phyloP scores from a whole-genome alignment of 2,329 filamentous ascomycete species.

The Clathrospora elynae region DNA sequence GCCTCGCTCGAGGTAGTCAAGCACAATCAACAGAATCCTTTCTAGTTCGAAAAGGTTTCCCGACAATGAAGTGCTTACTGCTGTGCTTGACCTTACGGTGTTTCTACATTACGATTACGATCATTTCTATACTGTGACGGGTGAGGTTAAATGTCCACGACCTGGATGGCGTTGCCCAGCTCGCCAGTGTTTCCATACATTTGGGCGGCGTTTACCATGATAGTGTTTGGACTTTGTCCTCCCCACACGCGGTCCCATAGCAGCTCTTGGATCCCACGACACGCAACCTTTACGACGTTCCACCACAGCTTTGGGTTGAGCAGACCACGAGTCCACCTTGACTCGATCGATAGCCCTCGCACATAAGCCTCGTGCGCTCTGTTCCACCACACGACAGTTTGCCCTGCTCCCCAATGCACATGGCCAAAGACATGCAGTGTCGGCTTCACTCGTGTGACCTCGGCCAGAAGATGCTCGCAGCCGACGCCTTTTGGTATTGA shows the following conservation, averaged over 20 bases:
- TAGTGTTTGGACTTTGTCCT: conserved; percentile 55
- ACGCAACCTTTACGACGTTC: conserved; percentile 57
- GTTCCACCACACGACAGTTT: conserved; percentile 74
- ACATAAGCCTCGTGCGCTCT: conserved; percentile 74
- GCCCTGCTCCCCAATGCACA: conserved; percentile 76
- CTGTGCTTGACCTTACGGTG: conserved; percentile 32
- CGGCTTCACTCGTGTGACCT: conserved; percentile 76
- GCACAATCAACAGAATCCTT: conserved; percentile 48
- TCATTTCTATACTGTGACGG: conserved; percentile 27
- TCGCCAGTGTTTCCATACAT: conserved; percentile 56
- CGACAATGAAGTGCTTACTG: conserved; percentile 39
- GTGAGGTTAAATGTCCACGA: conserved; percentile 47
- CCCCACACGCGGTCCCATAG: conserved; percentile 66
- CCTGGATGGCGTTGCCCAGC: conserved; percentile 54
- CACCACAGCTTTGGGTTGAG: conserved; percentile 55
- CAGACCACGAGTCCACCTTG: conserved; percentile 46
- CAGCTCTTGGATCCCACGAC: conserved; percentile 61
- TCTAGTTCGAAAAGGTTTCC: conserved; percentile 43
- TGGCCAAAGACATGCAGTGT: conserved; percentile 84
- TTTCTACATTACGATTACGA: conserved; percentile 37
- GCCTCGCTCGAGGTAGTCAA: conserved; percentile 40
- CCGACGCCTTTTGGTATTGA: conserved; percentile 66
- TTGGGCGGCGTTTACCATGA: conserved; percentile 67
- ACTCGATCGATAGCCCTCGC: conserved; percentile 57
- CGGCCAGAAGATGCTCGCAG: conserved; percentile 70